Conservation (phyloP, 768 basidiomycete species). For the Leccinum disarticulatum region DNA sequence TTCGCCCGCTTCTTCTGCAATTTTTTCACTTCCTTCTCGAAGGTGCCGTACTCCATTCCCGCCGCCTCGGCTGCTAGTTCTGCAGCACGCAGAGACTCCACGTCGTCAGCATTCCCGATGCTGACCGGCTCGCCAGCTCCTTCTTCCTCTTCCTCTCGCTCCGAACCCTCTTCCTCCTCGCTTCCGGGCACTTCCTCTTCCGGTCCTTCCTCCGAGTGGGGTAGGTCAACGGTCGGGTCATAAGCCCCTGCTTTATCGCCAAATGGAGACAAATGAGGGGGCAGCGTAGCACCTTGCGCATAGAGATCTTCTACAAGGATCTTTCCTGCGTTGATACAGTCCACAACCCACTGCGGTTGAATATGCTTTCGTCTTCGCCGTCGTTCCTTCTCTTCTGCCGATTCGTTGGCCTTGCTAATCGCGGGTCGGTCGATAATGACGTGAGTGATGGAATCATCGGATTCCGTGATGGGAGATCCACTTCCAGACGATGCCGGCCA, state of each 20-base stretch:
- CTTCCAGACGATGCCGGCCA: slow-evolving; percentile 83
- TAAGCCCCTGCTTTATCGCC: slow-evolving; percentile 79
- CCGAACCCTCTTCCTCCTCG: slow-evolving; percentile 31
- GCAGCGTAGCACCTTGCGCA: slow-evolving; percentile 79
- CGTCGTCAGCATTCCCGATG: slow-evolving; percentile 47
- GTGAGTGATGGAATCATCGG: slow-evolving; percentile 87
- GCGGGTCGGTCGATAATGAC: slow-evolving; percentile 91
- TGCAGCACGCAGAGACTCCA: slow-evolving; percentile 73
- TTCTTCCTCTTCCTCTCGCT: slow-evolving; percentile 21
- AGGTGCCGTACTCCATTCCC: slow-evolving; percentile 76
- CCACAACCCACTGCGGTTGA: slow-evolving; percentile 98
- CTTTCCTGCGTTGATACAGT: slow-evolving; percentile 87
- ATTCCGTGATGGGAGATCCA: slow-evolving; percentile 77
- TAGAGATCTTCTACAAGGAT: slow-evolving; percentile 86
- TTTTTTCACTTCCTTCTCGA: slow-evolving; percentile 74
- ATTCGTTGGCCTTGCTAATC: slow-evolving; percentile 47
- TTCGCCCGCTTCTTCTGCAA: slow-evolving; percentile 42
- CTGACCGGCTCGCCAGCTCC: slow-evolving; percentile 33
- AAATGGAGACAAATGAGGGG: slow-evolving; percentile 96
- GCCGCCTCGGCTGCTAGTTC: slow-evolving; percentile 92
- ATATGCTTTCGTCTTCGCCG: slow-evolving; percentile 77
- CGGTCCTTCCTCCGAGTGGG: slow-evolving; percentile 21
- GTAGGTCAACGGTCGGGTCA: slow-evolving; percentile 50
- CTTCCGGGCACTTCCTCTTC: slow-evolving; percentile 31
- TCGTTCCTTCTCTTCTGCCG: slow-evolving; percentile 57